Conservation (phyloP, 768 basidiomycete genomes). For the Clathrus columnatus region DNA sequence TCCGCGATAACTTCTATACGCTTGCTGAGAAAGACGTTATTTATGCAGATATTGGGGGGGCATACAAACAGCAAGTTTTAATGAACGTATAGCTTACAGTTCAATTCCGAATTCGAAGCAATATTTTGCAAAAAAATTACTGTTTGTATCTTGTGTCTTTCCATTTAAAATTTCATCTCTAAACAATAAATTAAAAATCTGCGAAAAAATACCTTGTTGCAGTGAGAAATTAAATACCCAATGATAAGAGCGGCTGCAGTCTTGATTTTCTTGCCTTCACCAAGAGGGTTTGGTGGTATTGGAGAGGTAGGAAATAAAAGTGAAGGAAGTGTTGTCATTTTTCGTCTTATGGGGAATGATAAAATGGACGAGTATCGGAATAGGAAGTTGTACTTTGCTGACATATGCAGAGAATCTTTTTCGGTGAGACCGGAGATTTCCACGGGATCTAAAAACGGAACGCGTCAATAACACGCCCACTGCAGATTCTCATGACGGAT, state of each 20-base stretch:
- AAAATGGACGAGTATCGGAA: not conserved
- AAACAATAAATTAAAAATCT: not conserved
- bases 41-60: conserved; percentile 8
- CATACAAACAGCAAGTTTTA: conserved; percentile 4
- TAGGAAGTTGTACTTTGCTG: not conserved
- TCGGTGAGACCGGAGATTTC: not conserved
- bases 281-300: conserved; percentile 55
- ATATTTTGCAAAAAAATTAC: conserved; percentile 78
- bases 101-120: conserved; percentile 85
- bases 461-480: conserved; percentile 5
- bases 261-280: conserved; percentile 61
- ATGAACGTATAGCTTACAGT: conserved; percentile 45
- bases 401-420: not conserved
- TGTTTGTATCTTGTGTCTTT: conserved; percentile 78
- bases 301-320: conserved; percentile 29
- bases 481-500: not conserved
- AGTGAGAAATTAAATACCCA: conserved; percentile 40
- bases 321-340: conserved; percentile 2
- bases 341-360: not conserved
- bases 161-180: conserved; percentile 93
- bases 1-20: conserved; percentile 89
- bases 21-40: conserved; percentile 42
- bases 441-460: not conserved
- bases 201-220: not conserved
- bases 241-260: conserved; percentile 71